Evolutionary conservation across 805 yeast species (phyloP).

Genomic region (Maudiozyma bulderi): DNA sequence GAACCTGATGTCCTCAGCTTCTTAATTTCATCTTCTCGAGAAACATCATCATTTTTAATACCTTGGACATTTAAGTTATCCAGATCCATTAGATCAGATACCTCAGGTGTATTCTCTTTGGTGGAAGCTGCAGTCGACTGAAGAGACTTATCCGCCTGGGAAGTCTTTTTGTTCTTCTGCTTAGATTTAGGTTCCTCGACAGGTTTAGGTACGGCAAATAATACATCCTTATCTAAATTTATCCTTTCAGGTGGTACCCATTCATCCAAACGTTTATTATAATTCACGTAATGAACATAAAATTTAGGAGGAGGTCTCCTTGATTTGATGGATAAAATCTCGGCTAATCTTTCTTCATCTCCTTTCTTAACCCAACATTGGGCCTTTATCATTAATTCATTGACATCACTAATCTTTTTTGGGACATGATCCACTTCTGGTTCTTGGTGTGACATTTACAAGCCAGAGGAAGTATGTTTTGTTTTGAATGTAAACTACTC

Average conservation of each 20-base stretch:
- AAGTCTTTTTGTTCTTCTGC: constrained; percentile 31
- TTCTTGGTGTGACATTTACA: constrained; percentile 10
- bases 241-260: constrained; percentile 75
- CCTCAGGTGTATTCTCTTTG: constrained; percentile 25
- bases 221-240: constrained; percentile 59
- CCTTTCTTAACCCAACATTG: constrained; percentile 78
- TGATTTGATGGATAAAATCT: constrained; percentile 64
- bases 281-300: constrained; percentile 91
- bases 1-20: constrained; percentile 92
- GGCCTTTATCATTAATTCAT: constrained; percentile 63
- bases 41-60: constrained; percentile 53
- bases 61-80: constrained; percentile 85
- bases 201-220: constrained; percentile 54
- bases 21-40: constrained; percentile 86
- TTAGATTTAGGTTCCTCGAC: constrained; percentile 35
- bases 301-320: constrained; percentile 71
- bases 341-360: constrained; percentile 71
- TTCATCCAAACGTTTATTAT: constrained; percentile 93
- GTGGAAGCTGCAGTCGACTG: background rate
- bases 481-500: background rate
- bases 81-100: constrained; percentile 67
- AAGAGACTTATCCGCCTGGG: background rate
- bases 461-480: constrained; percentile 4
- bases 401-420: constrained; percentile 26
- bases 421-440: constrained; percentile 17